Evolutionary conservation across 495 filamentous ascomycete species (phyloP), one percentile per base, ranked within the genome.

Genomic region (Xylaria castorea): DNA sequence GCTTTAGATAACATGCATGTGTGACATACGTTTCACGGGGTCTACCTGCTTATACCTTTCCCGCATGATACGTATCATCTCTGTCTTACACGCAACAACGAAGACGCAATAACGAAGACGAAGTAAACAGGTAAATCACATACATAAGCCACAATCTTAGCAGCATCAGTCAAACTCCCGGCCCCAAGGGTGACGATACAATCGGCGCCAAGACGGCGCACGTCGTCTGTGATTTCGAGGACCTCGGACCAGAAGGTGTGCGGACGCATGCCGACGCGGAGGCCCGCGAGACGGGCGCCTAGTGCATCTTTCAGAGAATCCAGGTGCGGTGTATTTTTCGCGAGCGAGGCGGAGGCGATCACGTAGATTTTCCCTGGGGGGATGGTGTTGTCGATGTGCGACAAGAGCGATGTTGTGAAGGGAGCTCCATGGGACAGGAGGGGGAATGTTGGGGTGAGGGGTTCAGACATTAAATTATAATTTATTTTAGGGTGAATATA

Each of bases 221-320:
- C 80, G 25, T 90, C 87, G 7, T 82, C 75, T 11, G 82, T 76
- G 65, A 90, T 83, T 64, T 88, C 80, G 11, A 91, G 71, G 3
- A 89, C 82, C 71, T 91, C 89, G 6, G 87, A 88, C 84, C 83
- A 89, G 60, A 85, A 79, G 16, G 87, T 89, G 76, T 90, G 89
- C 64, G 86, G 84, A 42, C 81, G 83, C 83, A 91, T 88, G 51
- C 89, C 89, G 60, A 86, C 75, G 4, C 84, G 82, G 30, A 82
- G 74, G 9, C 89, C 89, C 8, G 82, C 89, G 46, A 85, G 60
- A 30, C 84, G 80, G 20, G 77, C 74, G 3, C 79, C 77, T 14
- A 91, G 53, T 2, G 53, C 83, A 80, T 3, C 68, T 14, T 2
- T 79, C 79, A 12, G 90, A 76, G 1, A 73, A 74, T 8, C 83